phyloP scores from a whole-genome alignment of 1,139 yeast genomes.

The Diutina sp. region DNA sequence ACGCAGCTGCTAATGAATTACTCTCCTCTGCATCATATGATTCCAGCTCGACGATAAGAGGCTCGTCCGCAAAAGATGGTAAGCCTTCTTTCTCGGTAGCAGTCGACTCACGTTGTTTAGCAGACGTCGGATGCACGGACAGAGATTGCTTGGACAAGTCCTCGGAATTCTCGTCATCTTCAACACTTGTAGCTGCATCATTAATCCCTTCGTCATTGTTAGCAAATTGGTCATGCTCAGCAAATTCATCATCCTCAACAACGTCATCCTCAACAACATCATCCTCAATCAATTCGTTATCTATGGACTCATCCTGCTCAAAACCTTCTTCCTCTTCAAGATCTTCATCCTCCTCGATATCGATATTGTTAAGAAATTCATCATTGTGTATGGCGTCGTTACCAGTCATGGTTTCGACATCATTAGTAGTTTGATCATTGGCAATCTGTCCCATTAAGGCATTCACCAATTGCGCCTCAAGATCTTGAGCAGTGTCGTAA shows the following conservation, averaged over 20 bases:
- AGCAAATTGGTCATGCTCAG: background rate
- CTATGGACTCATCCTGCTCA: conserved; percentile 2
- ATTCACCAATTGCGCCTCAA: conserved; percentile 8
- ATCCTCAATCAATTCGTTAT: background rate
- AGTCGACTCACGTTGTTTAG: background rate
- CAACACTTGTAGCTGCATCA: no score
- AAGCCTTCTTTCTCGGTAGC: background rate
- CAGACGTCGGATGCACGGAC: background rate
- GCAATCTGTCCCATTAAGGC: conserved; percentile 9
- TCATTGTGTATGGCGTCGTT: background rate
- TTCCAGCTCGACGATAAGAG: background rate
- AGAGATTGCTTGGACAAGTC: background rate
- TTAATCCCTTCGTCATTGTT: background rate
- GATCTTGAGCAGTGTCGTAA: conserved; percentile 12
- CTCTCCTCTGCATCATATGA: background rate
- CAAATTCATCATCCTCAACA: no score
- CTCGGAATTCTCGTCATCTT: background rate
- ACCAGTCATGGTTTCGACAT: conserved; percentile 7
- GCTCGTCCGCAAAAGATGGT: background rate
- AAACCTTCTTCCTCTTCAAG: conserved; percentile 5
- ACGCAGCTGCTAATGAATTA: background rate
- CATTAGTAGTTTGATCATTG: conserved; percentile 11
- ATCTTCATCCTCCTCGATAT: conserved; percentile 4
- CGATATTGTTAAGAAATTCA: background rate
- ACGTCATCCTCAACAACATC: background rate